Base-by-base conservation (phyloP, 345 rosid genomes). In the Chamaenerion angustifolium region DNA sequence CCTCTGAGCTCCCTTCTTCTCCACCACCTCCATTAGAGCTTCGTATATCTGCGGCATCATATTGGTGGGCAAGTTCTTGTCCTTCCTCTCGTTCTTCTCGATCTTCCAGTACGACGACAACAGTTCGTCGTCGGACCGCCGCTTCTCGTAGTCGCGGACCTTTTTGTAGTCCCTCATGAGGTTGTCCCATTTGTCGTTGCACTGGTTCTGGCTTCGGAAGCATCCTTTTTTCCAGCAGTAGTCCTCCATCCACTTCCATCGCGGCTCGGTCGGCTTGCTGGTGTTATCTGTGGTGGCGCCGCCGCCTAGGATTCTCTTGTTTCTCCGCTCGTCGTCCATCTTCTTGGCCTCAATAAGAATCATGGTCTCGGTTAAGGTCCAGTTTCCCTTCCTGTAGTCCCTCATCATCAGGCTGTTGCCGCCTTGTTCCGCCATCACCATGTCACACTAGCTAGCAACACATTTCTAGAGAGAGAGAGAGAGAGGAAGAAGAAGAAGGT, bases 161-260 rank as follows among this genome's bases (percentile, higher is more conserved):
- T 82, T 89, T 79, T 89, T 82, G 81, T 80, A 89, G 37, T 89
- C 95, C 65, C 97, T 79, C 95, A 82, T 85, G 61, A 89, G 83
- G 68, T 89, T 89, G 55, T 89, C 95, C 93, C 95, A 85, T 67
- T 88, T 88, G 75, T 88, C 97, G 65, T 88, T 88, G 71, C 97
- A 88, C 65, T 88, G 95, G 64, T 88, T 88, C 64, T 88, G 97
- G 59, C 93, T 85, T 62, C 97, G 75, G 64, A 65, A 63, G 62
- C 97, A 85, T 1, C 69, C 78, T 68, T 72, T 74, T 18, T 76
- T 69, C 89, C 89, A 82, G 53, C 95, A 85, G 57, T 78, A 85
- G 56, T 85, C 95, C 60, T 88, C 97, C 56, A 88, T 86, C 95
- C 97, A 88, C 43, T 85, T 88, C 97, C 95, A 85, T 73, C 97